Base-by-base conservation (phyloP, 2,329 filamentous ascomycete genomes). In the Microdochium bolleyi region DNA sequence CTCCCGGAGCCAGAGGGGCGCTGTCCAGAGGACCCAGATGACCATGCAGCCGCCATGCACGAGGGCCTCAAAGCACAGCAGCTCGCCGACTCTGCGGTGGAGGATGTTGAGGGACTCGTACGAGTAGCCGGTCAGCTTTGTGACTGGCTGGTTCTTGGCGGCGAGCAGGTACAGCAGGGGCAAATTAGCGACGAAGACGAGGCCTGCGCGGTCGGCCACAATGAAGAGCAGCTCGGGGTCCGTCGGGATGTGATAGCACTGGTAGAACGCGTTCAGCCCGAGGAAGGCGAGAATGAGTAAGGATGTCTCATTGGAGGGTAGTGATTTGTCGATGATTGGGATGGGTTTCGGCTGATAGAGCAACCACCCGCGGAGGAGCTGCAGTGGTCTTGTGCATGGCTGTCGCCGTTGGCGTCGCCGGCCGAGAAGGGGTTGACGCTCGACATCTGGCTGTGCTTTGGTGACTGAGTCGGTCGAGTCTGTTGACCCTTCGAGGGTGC, bases 81-180 rank as follows among this genome's bases (percentile, higher is more conserved):
- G 63, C 62, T 85, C 82, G 24, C 83, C 83, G 1, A 85, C 71
- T 3, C 83, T 74, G 34, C 83, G 78, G 62, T 87, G 83, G 52
- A 86, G 76, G 48, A 87, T 78, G 61, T 87, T 85, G 44, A 87
- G 70, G 4, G 79, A 76, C 64, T 87, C 83, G 60, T 87, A 87
- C 0, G 82, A 85, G 56, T 78, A 76, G 3, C 83, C 82, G 0
- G 83, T 85, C 19, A 87, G 67, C 2, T 73, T 58, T 54, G 79
- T 78, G 32, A 87, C 61, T 0, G 83, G 84, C 56, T 85, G 83
- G 54, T 83, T 87, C 64, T 87, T 88, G 30, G 84, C 83, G 2
- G 80, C 77, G 3, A 87, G 71, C 3, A 87, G 69, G 62, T 87
- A 87, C 2, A 87, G 70, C 3, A 77, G 63, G 0, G 74, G 74